Conservation (phyloP, 2,329 filamentous ascomycete genomes). For the Colletotrichum sp. region DNA sequence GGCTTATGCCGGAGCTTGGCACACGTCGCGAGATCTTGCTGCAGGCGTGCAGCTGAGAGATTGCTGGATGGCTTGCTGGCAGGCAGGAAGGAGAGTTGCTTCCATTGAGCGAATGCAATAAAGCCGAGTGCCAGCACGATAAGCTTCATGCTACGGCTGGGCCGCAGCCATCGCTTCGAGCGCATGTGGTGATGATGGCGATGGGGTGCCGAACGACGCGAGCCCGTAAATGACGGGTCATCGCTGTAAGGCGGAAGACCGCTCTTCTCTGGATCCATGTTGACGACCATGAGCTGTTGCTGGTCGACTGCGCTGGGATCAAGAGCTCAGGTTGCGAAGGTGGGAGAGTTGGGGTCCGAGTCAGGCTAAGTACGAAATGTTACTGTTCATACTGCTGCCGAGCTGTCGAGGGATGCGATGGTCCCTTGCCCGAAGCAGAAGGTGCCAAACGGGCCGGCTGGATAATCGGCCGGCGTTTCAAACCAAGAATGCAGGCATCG, state of each 20-base stretch:
- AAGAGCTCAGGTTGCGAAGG: background rate
- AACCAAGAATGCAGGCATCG: conserved; percentile 3
- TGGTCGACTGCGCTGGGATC: background rate
- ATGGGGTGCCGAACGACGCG: background rate
- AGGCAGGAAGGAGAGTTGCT: conserved; percentile 34
- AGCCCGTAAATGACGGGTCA: conserved; percentile 28
- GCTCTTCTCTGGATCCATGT: conserved; percentile 39
- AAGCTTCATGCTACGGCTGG: conserved; percentile 23
- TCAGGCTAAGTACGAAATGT: background rate
- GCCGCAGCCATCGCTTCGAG: conserved; percentile 9
- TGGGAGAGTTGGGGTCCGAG: background rate
- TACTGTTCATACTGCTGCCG: background rate
- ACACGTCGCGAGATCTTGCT: conserved; percentile 61
- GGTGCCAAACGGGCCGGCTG: conserved; percentile 12
- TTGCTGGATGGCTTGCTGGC: conserved; percentile 24
- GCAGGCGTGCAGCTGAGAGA: conserved; percentile 58
- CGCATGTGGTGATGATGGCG: background rate
- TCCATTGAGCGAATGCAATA: conserved; percentile 56
- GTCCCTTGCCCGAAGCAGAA: conserved; percentile 16
- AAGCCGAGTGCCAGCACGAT: conserved; percentile 55
- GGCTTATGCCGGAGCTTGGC: conserved; percentile 59
- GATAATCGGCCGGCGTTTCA: conserved; percentile 18
- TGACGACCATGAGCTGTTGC: background rate
- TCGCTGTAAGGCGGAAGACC: conserved; percentile 51
- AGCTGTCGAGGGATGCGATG: background rate